phyloP scores from a whole-genome alignment of 306 rosid species.

The Fragaria nilgerrensis region DNA sequence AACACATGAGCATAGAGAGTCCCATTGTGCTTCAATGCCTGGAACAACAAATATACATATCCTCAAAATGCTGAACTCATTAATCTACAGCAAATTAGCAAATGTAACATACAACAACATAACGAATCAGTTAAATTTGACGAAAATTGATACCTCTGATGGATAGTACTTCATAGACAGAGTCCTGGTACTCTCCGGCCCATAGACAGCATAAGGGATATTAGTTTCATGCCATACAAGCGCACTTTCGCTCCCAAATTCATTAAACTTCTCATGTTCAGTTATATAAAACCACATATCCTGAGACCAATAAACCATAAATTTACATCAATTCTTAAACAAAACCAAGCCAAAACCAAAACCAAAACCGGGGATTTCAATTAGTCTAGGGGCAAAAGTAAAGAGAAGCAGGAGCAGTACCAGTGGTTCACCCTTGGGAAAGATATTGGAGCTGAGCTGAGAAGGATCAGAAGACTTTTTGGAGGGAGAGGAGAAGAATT shows the following conservation, averaged over 20 bases:
- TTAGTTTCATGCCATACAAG: conserved; percentile 92
- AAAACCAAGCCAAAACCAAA: not conserved
- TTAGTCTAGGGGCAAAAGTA: not conserved
- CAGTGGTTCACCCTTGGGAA: conserved; percentile 67
- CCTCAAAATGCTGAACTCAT: conserved; percentile 7
- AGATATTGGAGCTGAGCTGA: conserved; percentile 62
- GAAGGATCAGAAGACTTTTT: conserved; percentile 68
- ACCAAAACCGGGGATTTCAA: not conserved
- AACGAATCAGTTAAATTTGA: not conserved
- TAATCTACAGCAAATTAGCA: not conserved
- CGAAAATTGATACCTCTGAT: conserved; percentile 61
- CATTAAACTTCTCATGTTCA: conserved; percentile 71
- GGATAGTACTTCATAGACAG: conserved; percentile 60
- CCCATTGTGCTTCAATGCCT: conserved; percentile 81
- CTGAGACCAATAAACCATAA: conserved; percentile 36
- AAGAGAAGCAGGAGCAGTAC: conserved; percentile 22
- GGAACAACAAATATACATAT: conserved; percentile 21
- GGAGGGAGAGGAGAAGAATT: conserved; percentile 68
- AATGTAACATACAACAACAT: not conserved
- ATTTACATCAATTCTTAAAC: not conserved
- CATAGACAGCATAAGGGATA: conserved; percentile 83
- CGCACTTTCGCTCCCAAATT: conserved; percentile 65
- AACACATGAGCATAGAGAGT: conserved; percentile 80
- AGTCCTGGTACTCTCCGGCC: conserved; percentile 58
- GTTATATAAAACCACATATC: conserved; percentile 95